Percentiles rank a stretch among this genome's conserved stretches.
These are phyloP conservation scores for Anisodus acutangulus DNA, from an alignment of 257 asterid species.

Conservation along the genomic window DNA sequence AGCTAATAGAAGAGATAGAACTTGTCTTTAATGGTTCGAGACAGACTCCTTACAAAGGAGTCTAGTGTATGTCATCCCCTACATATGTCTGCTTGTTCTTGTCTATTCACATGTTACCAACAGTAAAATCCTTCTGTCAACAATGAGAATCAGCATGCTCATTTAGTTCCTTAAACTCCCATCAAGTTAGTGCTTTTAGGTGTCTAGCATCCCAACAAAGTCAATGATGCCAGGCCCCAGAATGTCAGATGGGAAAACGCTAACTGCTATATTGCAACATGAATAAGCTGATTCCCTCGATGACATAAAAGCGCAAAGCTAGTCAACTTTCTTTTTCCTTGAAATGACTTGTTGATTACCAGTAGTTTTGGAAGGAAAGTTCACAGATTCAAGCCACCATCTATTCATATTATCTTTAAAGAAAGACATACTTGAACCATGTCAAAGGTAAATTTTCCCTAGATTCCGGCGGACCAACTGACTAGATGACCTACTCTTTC, in stretches of 20 bases:
- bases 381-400: not conserved
- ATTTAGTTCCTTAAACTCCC: conserved; percentile 21
- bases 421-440: not conserved
- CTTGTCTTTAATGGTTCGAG: conserved; percentile 16
- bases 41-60: not conserved
- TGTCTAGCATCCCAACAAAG: conserved; percentile 6
- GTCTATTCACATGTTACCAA: conserved; percentile 22
- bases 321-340: conserved; percentile 3
- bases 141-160: not conserved
- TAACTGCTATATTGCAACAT: not conserved
- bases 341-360: not conserved
- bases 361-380: not conserved
- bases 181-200: not conserved
- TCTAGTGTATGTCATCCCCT: not conserved
- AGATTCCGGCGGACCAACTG: not conserved
- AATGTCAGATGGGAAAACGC: not conserved
- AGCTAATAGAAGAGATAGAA: not conserved
- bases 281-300: conserved; percentile 11
- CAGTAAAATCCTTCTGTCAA: not conserved
- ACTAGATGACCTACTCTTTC: not conserved
- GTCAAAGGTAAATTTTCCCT: conserved; percentile 11
- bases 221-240: not conserved
- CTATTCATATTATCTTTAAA: not conserved
- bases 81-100: not conserved
- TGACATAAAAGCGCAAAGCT: conserved; percentile 9